phyloP scores from a whole-genome alignment of 2,329 filamentous ascomycete species.

The Aspergillus neotritici region DNA sequence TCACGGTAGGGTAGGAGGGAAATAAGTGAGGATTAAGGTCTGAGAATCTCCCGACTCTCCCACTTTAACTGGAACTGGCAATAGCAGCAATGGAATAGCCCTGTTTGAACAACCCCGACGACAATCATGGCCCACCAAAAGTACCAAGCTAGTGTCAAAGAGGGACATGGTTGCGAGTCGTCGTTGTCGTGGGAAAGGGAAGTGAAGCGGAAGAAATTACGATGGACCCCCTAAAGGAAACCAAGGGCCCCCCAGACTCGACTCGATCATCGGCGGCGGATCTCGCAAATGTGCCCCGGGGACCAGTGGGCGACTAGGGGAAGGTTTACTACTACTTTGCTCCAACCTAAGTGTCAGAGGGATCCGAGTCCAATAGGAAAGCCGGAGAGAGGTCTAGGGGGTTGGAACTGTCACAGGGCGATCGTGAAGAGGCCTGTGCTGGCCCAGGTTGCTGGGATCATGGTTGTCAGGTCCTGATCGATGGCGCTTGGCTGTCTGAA shows the following conservation, averaged over 20 bases:
- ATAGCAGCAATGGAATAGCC: not conserved
- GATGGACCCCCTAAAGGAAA: conserved; percentile 3
- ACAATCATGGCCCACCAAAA: not conserved
- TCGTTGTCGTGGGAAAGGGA: not conserved
- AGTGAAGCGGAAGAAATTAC: conserved; percentile 7
- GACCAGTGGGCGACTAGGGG: conserved; percentile 5
- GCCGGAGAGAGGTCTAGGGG: not conserved
- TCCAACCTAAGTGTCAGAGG: conserved; percentile 1
- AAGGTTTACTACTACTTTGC: conserved; percentile 8
- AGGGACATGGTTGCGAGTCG: conserved; percentile 6
- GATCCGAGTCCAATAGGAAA: conserved; percentile 9
- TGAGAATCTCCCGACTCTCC: too few species aligned
- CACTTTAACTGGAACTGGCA: not conserved
- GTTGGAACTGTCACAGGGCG: too few species aligned
- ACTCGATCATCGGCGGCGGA: conserved; percentile 15
- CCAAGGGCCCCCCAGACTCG: not conserved
- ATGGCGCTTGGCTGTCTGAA: not conserved
- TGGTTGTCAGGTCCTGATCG: conserved; percentile 2
- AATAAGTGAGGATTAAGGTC: too few species aligned
- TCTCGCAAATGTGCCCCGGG: conserved; percentile 13
- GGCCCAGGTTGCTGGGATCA: conserved; percentile 9
- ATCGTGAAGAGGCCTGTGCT: conserved; percentile 10
- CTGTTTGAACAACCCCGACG: not conserved
- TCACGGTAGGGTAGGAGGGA: too few species aligned
- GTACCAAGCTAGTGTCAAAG: conserved; percentile 3